Conservation (phyloP, 2,329 filamentous ascomycete genomes). For the Aspergillus bombycis region DNA sequence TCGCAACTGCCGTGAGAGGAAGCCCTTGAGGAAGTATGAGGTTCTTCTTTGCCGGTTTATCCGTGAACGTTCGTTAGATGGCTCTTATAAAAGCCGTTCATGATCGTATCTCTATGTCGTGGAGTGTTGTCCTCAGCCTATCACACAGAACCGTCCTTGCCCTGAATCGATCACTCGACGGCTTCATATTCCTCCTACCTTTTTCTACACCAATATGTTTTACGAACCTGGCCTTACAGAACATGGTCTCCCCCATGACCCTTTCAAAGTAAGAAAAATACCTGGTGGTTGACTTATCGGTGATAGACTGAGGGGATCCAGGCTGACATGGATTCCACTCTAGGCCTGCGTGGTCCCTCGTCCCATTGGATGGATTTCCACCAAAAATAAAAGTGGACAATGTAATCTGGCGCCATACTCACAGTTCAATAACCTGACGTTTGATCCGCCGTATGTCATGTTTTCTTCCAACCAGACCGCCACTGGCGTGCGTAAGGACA, state of each 20-base stretch:
- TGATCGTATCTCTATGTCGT: neutral
- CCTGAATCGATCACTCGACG: neutral
- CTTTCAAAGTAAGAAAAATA: constrained; percentile 53
- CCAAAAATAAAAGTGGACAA: constrained; percentile 49
- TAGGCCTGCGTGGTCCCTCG: constrained; percentile 59
- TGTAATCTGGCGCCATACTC: constrained; percentile 64
- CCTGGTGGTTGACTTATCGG: neutral
- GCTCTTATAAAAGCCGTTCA: neutral
- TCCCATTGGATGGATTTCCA: constrained; percentile 67
- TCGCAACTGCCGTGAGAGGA: neutral
- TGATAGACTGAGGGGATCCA: neutral
- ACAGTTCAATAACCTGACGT: constrained; percentile 67
- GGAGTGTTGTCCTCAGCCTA: too few species aligned
- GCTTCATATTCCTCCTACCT: neutral
- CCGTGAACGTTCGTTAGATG: neutral
- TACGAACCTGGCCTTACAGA: constrained; percentile 58
- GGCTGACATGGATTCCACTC: neutral
- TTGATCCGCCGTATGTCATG: constrained; percentile 66
- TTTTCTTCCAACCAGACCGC: constrained; percentile 62
- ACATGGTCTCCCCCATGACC: constrained; percentile 57
- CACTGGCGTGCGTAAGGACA: constrained; percentile 55
- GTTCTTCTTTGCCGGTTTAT: neutral
- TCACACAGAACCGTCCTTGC: neutral
- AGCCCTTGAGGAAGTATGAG: neutral
- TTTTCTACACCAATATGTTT: constrained; percentile 44